Evolutionary conservation across 257 asterid species (phyloP).

Genomic region (Petunia secreta): DNA sequence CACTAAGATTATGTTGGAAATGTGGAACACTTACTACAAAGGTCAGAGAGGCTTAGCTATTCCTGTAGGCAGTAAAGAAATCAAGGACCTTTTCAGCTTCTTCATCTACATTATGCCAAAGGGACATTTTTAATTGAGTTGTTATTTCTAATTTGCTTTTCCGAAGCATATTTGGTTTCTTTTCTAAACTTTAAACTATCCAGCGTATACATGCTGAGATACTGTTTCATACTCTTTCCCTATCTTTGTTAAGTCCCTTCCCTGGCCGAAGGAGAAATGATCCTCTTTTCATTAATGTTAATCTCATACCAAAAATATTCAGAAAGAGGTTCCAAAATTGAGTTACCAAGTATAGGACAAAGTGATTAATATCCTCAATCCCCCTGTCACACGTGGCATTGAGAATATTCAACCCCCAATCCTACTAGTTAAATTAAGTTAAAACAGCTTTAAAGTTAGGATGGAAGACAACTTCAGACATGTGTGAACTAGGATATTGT

Average conservation of each 20-base stretch:
- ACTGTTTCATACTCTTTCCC: neutral
- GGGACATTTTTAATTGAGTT: neutral
- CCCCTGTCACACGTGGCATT: neutral
- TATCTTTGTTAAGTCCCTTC: neutral
- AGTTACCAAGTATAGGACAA: neutral
- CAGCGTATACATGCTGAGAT: neutral
- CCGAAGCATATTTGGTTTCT: too few relatives aligned
- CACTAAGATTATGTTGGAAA: neutral
- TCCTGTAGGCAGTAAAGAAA: neutral
- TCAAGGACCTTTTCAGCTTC: neutral
- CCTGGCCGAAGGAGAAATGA: neutral
- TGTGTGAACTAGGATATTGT: too few relatives aligned
- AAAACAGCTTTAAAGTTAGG: neutral
- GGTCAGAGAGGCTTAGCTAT: neutral
- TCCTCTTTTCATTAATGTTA: too few relatives aligned
- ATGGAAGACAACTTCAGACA: too few relatives aligned
- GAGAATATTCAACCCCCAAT: neutral
- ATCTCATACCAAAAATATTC: neutral
- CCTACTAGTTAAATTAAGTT: neutral
- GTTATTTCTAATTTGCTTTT: neutral
- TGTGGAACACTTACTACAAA: neutral
- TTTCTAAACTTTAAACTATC: neutral
- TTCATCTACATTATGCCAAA: neutral
- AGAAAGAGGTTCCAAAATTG: neutral
- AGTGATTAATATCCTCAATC: neutral